Evolutionary conservation across 169 alveolate genomes (phyloP), one percentile per base, ranked within the genome.

Genomic region (Perkinsus marinus): DNA sequence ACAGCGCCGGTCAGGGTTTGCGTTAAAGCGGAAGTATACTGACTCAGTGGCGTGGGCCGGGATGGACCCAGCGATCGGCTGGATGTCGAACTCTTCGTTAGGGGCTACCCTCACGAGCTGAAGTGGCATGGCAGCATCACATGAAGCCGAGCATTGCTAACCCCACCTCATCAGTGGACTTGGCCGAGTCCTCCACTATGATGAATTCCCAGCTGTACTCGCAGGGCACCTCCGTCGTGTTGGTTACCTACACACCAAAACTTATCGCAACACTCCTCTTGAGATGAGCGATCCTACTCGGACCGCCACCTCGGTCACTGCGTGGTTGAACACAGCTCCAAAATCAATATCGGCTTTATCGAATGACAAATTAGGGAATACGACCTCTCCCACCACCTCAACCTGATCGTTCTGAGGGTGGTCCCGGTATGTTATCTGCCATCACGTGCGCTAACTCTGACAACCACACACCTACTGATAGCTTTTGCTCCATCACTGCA

Each of bases 351-450:
- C 95, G 39, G 94, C 94, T 41, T 97, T 92, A 91, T 96, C 95
- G 57, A 97, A 93, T 89, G 95, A 94, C 34, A 98, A 91, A 89
- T 97, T 97, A 0, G 99, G 99, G 96, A 96, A 97, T 92, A 96
- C 95, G 10, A 97, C 98, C 92, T 97, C 98, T 0, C 98, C 99
- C 36, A 97, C 92, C 69, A 97, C 95, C 91, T 96, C 96, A 39
- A 97, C 95, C 46, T 92, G 95, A 92, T 98, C 99, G 91, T 95
- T 96, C 93, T 97, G 97, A 37, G 98, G 98, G 93, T 98, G 99
- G 57, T 97, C 98, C 69, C 93, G 94, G 94, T 96, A 98, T 13
- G 95, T 93, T 43, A 97, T 95, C 89, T 95, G 93, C n/a, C 90
- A 97, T 93, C 93, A 95, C 95, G 91, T 96, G 96, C 43, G 93